These are phyloP conservation scores for Pseudoturritis turrita DNA, from an alignment of 345 rosid genomes.

Conservation along the genomic window DNA sequence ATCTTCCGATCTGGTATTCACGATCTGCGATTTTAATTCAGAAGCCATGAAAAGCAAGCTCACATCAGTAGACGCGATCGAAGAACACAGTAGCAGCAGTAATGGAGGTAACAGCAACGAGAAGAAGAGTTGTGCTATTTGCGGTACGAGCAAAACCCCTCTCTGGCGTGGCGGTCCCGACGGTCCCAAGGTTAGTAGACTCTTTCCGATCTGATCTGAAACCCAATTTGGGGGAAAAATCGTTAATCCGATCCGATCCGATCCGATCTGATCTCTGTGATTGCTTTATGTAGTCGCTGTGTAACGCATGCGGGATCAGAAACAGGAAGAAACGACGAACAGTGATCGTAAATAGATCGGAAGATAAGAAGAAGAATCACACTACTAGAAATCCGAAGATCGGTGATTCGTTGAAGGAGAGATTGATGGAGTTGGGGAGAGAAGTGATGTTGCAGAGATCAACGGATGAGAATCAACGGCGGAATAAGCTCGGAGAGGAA, in stretches of 20 bases:
- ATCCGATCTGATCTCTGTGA: background rate
- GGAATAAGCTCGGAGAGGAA: slow-evolving; percentile 62
- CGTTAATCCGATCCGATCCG: background rate
- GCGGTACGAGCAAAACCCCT: slow-evolving; percentile 75
- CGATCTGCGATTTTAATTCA: slow-evolving; percentile 39
- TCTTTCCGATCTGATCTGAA: background rate
- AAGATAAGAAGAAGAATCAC: slow-evolving; percentile 44
- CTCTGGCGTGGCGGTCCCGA: slow-evolving; percentile 91
- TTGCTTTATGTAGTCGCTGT: slow-evolving; percentile 56
- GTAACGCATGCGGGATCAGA: slow-evolving; percentile 97
- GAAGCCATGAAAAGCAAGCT: slow-evolving; percentile 27
- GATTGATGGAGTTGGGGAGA: slow-evolving; percentile 55
- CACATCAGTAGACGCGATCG: slow-evolving; percentile 24
- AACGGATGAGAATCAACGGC: slow-evolving; percentile 46
- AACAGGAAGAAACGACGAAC: slow-evolving; percentile 86
- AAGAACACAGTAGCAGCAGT: slow-evolving; percentile 27
- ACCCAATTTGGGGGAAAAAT: background rate
- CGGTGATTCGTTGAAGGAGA: slow-evolving; percentile 61
- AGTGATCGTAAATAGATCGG: slow-evolving; percentile 41
- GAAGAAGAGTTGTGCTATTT: slow-evolving; percentile 55
- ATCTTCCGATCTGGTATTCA: too few relatives aligned
- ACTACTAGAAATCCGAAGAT: slow-evolving; percentile 15
- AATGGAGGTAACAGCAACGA: slow-evolving; percentile 25
- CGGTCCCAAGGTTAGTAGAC: slow-evolving; percentile 62
- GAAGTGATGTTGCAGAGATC: slow-evolving; percentile 63